phyloP scores from a whole-genome alignment of 2,329 filamentous ascomycete species.

The Aureobasidium sp. region DNA sequence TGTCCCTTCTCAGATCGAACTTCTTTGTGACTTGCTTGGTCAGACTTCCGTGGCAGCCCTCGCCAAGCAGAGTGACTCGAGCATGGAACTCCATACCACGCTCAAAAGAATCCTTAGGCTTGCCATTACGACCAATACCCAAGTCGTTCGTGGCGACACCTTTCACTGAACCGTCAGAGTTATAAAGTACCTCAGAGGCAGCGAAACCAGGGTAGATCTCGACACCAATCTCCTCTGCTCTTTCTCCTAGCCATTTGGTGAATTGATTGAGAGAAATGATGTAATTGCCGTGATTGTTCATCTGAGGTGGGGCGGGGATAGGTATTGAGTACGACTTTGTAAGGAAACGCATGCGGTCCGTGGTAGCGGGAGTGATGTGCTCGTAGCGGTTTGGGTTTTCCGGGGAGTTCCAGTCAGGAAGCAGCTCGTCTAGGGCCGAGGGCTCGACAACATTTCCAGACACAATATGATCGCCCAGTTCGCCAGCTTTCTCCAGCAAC shows the following conservation, averaged over 20 bases:
- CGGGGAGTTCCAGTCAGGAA: conserved; percentile 89
- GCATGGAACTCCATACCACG: conserved; percentile 98
- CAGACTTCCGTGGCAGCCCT: conserved; percentile 92
- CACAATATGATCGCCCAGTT: conserved; percentile 89
- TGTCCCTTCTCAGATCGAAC: conserved; percentile 81
- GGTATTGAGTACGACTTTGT: conserved; percentile 74
- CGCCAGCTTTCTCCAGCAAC: conserved; percentile 88
- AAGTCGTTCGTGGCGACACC: conserved; percentile 96
- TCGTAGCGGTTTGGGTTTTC: conserved; percentile 84
- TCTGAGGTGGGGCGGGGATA: conserved; percentile 85
- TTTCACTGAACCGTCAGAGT: conserved; percentile 75
- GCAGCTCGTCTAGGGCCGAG: conserved; percentile 75
- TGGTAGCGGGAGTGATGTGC: conserved; percentile 73
- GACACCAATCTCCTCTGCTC: conserved; percentile 92
- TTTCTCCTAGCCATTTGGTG: conserved; percentile 89
- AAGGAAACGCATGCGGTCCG: conserved; percentile 88
- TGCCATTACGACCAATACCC: conserved; percentile 72
- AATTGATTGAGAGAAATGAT: conserved; percentile 95
- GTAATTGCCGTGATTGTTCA: conserved; percentile 97
- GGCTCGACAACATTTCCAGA: conserved; percentile 95
- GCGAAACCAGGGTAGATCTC: conserved; percentile 96
- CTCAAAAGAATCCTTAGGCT: conserved; percentile 85
- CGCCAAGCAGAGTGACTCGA: conserved; percentile 79
- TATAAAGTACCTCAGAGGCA: conserved; percentile 85
- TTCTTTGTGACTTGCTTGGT: conserved; percentile 94